Conservation (phyloP, 2,329 filamentous ascomycete species). For the Neocatenulostroma microsporum region DNA sequence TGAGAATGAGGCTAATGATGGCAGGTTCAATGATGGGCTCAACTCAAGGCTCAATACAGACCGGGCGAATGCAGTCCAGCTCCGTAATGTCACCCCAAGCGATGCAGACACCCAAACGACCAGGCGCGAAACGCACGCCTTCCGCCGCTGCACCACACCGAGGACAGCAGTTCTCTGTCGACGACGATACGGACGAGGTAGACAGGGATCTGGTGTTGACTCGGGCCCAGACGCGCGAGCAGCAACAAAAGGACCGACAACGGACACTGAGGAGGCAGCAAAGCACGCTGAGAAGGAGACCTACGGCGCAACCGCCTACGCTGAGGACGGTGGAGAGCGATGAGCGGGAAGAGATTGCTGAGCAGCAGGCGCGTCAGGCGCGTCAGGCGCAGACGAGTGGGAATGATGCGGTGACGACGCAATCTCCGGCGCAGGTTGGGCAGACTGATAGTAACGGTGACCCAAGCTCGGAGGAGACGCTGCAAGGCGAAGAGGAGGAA, state of each 20-base stretch:
- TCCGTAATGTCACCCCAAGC: constrained; percentile 18
- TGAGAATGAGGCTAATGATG: too few species aligned
- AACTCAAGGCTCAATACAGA: constrained; percentile 10
- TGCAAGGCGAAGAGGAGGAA: constrained; percentile 34
- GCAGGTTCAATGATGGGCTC: constrained; percentile 16
- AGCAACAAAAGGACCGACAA: constrained; percentile 20
- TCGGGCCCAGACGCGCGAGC: constrained; percentile 18
- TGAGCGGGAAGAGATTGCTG: constrained; percentile 32
- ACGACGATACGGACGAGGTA: constrained; percentile 77
- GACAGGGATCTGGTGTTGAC: constrained; percentile 55
- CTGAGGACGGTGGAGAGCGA: constrained; percentile 45
- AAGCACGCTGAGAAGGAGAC: constrained; percentile 45
- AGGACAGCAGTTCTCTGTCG: constrained; percentile 80
- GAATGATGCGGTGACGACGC: constrained; percentile 15
- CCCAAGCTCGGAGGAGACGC: constrained; percentile 31
- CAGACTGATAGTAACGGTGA: constrained; percentile 20
- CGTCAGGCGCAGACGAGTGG: constrained; percentile 23
- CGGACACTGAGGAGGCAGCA: constrained; percentile 41
- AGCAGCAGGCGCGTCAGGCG: too few species aligned
- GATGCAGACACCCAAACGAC: constrained; percentile 60
- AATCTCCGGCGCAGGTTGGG: constrained; percentile 9
- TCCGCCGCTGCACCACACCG: constrained; percentile 68
- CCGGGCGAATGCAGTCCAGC: too few species aligned
- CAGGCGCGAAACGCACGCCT: constrained; percentile 62
- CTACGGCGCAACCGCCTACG: constrained; percentile 36